Evolutionary conservation across 2,329 filamentous ascomycete genomes (phyloP).

Genomic region (Helotiales sp.): DNA sequence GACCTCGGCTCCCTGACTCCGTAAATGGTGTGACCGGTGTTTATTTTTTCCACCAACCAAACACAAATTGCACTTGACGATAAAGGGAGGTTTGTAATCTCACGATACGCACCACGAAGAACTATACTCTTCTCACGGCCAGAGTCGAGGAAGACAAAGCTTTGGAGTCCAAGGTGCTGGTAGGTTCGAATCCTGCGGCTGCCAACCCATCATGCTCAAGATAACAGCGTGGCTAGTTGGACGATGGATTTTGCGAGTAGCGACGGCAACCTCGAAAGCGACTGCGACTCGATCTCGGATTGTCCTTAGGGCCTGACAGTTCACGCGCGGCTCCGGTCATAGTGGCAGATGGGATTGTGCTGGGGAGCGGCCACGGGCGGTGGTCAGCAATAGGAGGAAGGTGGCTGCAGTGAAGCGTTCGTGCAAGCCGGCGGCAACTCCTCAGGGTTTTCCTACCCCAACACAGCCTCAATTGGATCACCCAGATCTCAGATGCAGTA

Average conservation of each 20-base stretch:
- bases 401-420: slow-evolving; percentile 27
- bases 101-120: too few species aligned
- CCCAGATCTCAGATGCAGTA: slow-evolving; percentile 17
- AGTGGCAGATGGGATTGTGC: slow-evolving; percentile 30
- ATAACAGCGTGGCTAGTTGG: neutral
- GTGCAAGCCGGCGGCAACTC: slow-evolving; percentile 25
- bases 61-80: too few species aligned
- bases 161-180: too few species aligned
- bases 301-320: too few species aligned
- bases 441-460: slow-evolving; percentile 26
- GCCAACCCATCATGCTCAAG: too few species aligned
- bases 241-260: slow-evolving; percentile 20
- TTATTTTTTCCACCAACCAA: too few species aligned
- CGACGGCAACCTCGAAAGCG: slow-evolving; percentile 26
- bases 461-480: slow-evolving; percentile 23
- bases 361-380: slow-evolving; percentile 22
- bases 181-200: too few species aligned
- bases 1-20: too few species aligned
- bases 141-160: too few species aligned
- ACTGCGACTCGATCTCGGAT: slow-evolving; percentile 28
- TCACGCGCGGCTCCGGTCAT: slow-evolving; percentile 19
- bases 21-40: too few species aligned
- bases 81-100: too few species aligned
- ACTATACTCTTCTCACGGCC: too few species aligned
- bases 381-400: slow-evolving; percentile 23